A percentile compares a stretch with the other conserved stretches of the same genome.
Evolutionary conservation across 1,284 basidiomycete genomes (phyloP).

Genomic region (Ustilago shanxiensis): DNA sequence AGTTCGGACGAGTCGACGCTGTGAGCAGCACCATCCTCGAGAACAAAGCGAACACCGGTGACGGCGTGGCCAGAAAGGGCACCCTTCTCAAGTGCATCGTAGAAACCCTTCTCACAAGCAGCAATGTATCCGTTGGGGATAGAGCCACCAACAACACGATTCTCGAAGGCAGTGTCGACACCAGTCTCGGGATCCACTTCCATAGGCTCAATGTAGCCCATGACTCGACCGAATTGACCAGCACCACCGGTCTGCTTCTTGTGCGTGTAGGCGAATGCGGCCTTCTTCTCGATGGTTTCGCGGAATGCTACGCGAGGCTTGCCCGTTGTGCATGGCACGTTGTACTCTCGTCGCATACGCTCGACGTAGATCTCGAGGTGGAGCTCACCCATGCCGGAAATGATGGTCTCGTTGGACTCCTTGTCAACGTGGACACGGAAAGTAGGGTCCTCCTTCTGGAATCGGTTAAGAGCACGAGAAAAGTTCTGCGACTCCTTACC

Average conservation of each 20-base stretch:
- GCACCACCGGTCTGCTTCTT: conserved; percentile 99
- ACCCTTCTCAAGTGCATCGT: conserved; percentile 92
- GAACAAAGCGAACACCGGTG: conserved; percentile 85
- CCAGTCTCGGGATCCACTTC: conserved; percentile 81
- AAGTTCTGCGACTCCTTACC: conserved; percentile 88
- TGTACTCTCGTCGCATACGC: conserved; percentile 98
- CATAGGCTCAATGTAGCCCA: conserved; percentile 91
- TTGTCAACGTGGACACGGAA: conserved; percentile 96
- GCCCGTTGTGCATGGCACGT: conserved; percentile 91
- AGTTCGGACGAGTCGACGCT: conserved; percentile 97
- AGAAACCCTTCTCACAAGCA: conserved; percentile 96
- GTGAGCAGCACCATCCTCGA: conserved; percentile 93
- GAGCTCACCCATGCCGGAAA: conserved; percentile 98
- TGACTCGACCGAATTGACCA: conserved; percentile 94
- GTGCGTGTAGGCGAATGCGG: conserved; percentile 91
- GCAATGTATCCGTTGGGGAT: conserved; percentile 93
- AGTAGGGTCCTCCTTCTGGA: conserved; percentile 99
- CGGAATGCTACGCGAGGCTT: conserved; percentile 97
- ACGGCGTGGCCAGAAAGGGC: conserved; percentile 89
- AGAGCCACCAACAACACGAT: conserved; percentile 89
- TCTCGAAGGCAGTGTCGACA: conserved; percentile 89
- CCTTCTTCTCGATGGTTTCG: conserved; percentile 87
- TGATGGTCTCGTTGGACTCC: conserved; percentile 99
- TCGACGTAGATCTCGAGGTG: conserved; percentile 99
- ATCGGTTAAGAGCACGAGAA: conserved; percentile 94